phyloP scores from a whole-genome alignment of 805 yeast genomes.

The Kockiozyma suomiensis region DNA sequence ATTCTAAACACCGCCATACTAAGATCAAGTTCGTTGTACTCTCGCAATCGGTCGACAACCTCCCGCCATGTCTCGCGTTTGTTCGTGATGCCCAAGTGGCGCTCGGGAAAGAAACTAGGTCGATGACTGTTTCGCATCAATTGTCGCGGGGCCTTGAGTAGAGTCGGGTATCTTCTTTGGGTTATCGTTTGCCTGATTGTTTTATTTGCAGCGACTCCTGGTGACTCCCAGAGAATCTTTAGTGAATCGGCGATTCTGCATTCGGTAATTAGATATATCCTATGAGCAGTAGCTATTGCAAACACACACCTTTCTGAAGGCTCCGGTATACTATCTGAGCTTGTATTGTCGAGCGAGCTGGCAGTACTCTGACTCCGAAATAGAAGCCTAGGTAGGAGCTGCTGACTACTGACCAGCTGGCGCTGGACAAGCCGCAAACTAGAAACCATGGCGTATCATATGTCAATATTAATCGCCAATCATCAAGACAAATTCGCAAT shows the following conservation, averaged over 20 bases:
- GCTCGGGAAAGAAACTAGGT: background rate
- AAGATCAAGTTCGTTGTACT: background rate
- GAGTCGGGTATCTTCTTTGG: background rate
- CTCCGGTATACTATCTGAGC: no score
- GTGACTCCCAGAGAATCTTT: background rate
- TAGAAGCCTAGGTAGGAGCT: background rate
- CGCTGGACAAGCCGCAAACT: background rate
- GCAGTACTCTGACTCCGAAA: background rate
- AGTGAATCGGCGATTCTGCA: background rate
- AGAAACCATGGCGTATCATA: background rate
- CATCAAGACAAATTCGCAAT: no score
- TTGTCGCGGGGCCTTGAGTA: background rate
- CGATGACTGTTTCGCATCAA: background rate
- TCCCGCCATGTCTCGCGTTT: slow-evolving; percentile 7
- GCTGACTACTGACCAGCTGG: background rate
- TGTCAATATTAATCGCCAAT: no score
- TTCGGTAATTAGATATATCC: no score
- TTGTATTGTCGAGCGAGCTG: no score
- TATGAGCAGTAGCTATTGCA: background rate
- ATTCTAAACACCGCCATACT: background rate
- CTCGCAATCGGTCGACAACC: background rate
- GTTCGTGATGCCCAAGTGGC: background rate
- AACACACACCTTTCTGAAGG: background rate
- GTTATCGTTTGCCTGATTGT: background rate
- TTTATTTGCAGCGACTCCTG: background rate